Conservation (phyloP, 768 basidiomycete species). For the Kwoniella bestiolae region DNA sequence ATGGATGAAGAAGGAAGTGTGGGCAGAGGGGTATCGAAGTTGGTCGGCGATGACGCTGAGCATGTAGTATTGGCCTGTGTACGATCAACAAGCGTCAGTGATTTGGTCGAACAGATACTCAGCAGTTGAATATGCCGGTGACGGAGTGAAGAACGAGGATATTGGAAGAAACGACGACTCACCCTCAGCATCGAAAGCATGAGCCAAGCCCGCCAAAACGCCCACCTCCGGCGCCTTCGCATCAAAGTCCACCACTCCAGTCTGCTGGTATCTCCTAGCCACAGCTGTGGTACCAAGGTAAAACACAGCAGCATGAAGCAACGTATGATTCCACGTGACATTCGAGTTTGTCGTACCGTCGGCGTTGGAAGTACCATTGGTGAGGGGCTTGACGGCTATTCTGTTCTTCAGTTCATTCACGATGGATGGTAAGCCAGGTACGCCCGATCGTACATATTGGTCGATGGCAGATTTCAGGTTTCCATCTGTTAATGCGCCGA, state of each 20-base stretch:
- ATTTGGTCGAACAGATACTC: too few relatives aligned
- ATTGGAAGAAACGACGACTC: too few relatives aligned
- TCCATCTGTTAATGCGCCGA: slow-evolving; percentile 75
- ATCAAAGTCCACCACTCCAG: slow-evolving; percentile 79
- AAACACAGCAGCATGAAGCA: slow-evolving; percentile 93
- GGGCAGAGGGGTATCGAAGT: slow-evolving; percentile 95
- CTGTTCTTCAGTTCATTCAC: slow-evolving; percentile 76
- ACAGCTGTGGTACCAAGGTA: slow-evolving; percentile 94
- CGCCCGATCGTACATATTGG: slow-evolving; percentile 70
- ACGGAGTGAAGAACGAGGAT: neutral
- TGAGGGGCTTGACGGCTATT: slow-evolving; percentile 64
- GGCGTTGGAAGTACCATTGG: slow-evolving; percentile 37
- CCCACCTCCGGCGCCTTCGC: slow-evolving; percentile 81
- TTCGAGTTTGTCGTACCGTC: slow-evolving; percentile 58
- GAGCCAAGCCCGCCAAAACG: slow-evolving; percentile 78
- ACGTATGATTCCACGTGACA: slow-evolving; percentile 75
- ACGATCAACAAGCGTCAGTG: slow-evolving; percentile 14
- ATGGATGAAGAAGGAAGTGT: slow-evolving; percentile 97
- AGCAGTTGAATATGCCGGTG: slow-evolving; percentile 3
- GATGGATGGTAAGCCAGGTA: slow-evolving; percentile 63
- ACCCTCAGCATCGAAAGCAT: slow-evolving; percentile 91
- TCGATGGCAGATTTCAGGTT: slow-evolving; percentile 82
- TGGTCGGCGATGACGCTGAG: slow-evolving; percentile 91
- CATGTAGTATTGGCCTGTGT: slow-evolving; percentile 88
- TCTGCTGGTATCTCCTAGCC: slow-evolving; percentile 82